Conservation (phyloP, 2,329 filamentous ascomycete species). For the Aspergillus aculeatus region DNA sequence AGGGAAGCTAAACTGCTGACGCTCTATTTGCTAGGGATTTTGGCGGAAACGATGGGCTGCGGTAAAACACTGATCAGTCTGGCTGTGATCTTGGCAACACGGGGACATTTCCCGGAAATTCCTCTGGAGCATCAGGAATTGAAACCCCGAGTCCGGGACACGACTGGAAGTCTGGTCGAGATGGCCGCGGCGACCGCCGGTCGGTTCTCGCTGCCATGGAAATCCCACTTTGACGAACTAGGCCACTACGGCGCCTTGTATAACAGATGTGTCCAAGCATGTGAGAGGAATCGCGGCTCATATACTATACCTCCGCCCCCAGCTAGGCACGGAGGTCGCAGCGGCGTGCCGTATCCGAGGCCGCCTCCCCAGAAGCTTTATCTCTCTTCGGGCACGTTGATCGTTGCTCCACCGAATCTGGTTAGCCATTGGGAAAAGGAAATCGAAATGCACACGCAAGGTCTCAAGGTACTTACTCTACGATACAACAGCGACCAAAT, state of each 20-base stretch:
- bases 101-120: slow-evolving; percentile 63
- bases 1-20: neutral
- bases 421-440: slow-evolving; percentile 81
- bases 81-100: slow-evolving; percentile 72
- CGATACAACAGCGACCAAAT: slow-evolving; percentile 53
- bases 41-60: slow-evolving; percentile 52
- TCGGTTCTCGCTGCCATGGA: slow-evolving; percentile 69
- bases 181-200: slow-evolving; percentile 74
- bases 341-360: slow-evolving; percentile 40
- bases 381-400: slow-evolving; percentile 68
- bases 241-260: slow-evolving; percentile 52
- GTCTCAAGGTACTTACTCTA: slow-evolving; percentile 65
- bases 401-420: slow-evolving; percentile 81
- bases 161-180: slow-evolving; percentile 64
- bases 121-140: slow-evolving; percentile 60
- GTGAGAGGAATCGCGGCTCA: slow-evolving; percentile 58
- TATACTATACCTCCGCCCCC: slow-evolving; percentile 57
- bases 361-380: slow-evolving; percentile 51
- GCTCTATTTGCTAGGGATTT: slow-evolving; percentile 32
- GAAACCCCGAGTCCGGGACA: slow-evolving; percentile 42
- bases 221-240: slow-evolving; percentile 58
- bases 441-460: slow-evolving; percentile 71
- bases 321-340: slow-evolving; percentile 41
- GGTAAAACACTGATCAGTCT: slow-evolving; percentile 91
- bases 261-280: slow-evolving; percentile 54